Percentiles rank a stretch among this genome's conserved stretches.
phyloP scores from a whole-genome alignment of 108 stramenopile species.

The Conticribra guillardii region DNA sequence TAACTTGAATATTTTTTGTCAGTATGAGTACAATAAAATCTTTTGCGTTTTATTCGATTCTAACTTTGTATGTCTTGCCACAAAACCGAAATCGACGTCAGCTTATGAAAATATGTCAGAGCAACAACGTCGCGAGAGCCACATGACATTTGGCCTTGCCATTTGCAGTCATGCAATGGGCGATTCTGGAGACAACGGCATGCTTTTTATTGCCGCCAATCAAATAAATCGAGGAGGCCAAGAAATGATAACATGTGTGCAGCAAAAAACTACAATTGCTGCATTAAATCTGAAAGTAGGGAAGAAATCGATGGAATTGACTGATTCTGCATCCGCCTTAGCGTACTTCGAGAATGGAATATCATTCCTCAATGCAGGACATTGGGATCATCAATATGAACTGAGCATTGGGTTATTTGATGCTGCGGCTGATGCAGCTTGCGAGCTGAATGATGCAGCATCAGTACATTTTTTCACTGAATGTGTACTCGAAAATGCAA shows the following conservation, averaged over 20 bases:
- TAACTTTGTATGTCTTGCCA: no score
- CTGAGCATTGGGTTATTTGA: slow-evolving; percentile 30
- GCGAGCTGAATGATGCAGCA: slow-evolving; percentile 1
- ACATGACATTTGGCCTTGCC: slow-evolving; percentile 29
- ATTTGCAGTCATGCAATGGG: slow-evolving; percentile 10
- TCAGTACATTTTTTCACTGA: background rate
- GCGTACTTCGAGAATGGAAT: slow-evolving; percentile 31
- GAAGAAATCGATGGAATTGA: slow-evolving; percentile 7
- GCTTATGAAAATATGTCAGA: slow-evolving; percentile 26
- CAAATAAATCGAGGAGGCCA: slow-evolving; percentile 33
- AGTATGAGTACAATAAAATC: no score
- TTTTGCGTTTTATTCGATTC: no score
- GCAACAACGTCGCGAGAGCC: slow-evolving; percentile 2
- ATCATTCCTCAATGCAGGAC: slow-evolving; percentile 18
- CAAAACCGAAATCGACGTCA: no score
- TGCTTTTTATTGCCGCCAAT: slow-evolving; percentile 39
- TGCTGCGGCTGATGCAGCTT: slow-evolving; percentile 21
- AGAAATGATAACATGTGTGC: slow-evolving; percentile 1
- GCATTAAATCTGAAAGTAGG: slow-evolving; percentile 35
- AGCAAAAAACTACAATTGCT: slow-evolving; percentile 19
- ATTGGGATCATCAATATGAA: slow-evolving; percentile 21
- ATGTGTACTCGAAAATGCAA: background rate
- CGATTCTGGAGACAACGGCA: slow-evolving; percentile 8
- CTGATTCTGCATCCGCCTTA: slow-evolving; percentile 17
- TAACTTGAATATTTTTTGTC: no score